Conservation (phyloP, 495 filamentous ascomycete genomes). For the Penicillium nucicola region DNA sequence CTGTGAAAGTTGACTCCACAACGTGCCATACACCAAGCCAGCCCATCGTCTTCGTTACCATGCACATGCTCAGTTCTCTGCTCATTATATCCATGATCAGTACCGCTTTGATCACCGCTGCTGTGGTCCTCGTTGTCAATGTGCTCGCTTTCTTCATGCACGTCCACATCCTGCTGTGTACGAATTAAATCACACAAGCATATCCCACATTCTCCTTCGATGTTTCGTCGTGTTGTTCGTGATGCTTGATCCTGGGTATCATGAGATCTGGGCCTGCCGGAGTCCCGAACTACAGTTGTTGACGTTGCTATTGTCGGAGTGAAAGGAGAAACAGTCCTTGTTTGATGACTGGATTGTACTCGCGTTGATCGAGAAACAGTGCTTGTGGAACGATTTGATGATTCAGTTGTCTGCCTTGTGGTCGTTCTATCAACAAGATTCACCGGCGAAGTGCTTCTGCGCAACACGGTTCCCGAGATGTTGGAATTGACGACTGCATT, state of each 20-base stretch:
- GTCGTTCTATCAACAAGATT: not conserved
- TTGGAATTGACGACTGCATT: not conserved
- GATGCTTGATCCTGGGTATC: not conserved
- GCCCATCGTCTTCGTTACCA: conserved; percentile 30
- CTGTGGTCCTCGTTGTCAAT: not conserved
- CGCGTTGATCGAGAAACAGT: not conserved
- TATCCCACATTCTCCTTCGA: conserved; percentile 70
- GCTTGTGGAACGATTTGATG: not conserved
- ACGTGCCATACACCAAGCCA: conserved; percentile 64
- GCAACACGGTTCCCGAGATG: not conserved
- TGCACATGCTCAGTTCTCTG: not conserved
- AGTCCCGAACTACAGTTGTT: not conserved
- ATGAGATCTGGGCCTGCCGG: not conserved
- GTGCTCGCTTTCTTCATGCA: not conserved
- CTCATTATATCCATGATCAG: not conserved
- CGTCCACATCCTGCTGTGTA: not conserved
- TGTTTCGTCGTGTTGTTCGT: conserved; percentile 39
- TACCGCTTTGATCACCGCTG: not conserved
- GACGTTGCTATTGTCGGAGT: not conserved
- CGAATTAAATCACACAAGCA: conserved; percentile 42
- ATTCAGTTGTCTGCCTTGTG: not conserved
- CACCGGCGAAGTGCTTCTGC: not conserved
- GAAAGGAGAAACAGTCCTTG: not conserved
- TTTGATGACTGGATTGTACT: not conserved
- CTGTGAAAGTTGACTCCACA: conserved; percentile 73